Evolutionary conservation across 1,284 basidiomycete genomes (phyloP), one percentile per base, ranked within the genome.

Genomic region (Hymenochaete sp.): DNA sequence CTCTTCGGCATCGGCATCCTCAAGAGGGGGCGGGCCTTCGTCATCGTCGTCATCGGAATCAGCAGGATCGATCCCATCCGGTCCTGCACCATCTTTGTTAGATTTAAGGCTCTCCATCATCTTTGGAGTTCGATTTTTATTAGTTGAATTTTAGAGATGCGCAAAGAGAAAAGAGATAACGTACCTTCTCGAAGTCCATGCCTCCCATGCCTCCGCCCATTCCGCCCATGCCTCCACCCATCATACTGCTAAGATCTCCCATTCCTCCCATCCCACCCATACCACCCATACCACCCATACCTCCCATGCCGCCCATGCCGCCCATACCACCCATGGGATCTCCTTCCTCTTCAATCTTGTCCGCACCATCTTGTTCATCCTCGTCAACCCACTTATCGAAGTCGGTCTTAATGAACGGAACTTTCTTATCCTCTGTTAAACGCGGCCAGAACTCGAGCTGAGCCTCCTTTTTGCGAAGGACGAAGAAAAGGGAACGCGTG

Each of bases 321-420:
- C 62, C 64, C 67, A 70, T 71, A 2, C 67, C 73, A n/a, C 64
- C 61, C 60, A 73, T 68, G 14, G 60, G 65, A 57, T 63, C 63
- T 28, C 60, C 63, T 27, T 57, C 59, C 0, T 75, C 74, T 7
- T 73, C 72, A 0, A 67, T 63, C 6, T 58, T 57, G 3, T 54
- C 54, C 14, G 65, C 70, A 40, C 71, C 82, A 26, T 89, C 84
- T 67, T 96, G 92, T 64, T 96, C 92, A 59, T 96, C 92, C 69
- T 96, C 92, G 60, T 95, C 92, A 42, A 86, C 84, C 91, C 91
- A 96, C 67, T 87, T 93, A 58, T 72, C 70, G 62, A 93, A 95
- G 65, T 95, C 89, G 40, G 90, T 93, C 73, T 91, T 93, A 63
- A 93, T 68, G 67, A 79, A 93, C 44, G 78, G 68, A 49, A 73